Conservation (phyloP, 768 basidiomycete genomes). For the Amanita exitialis region DNA sequence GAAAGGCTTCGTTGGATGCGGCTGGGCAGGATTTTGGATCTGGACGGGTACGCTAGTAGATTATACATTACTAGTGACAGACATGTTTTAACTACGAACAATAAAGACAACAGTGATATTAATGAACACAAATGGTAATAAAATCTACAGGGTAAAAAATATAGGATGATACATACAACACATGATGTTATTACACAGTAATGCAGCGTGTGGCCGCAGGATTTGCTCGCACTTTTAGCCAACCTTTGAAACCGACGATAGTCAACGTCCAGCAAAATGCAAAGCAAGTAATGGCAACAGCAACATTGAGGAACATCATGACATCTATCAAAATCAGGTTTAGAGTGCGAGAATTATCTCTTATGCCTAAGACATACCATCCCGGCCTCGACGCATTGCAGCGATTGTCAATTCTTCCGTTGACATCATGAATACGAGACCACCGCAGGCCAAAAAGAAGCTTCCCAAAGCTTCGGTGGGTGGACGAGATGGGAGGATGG, state of each 20-base stretch:
- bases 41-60: conserved; percentile 76
- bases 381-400: conserved; percentile 84
- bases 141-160: neutral
- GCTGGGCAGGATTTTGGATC: conserved; percentile 81
- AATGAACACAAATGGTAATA: neutral
- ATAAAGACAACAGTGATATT: neutral
- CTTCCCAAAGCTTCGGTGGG: conserved; percentile 88
- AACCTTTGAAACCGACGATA: conserved; percentile 76
- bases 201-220: conserved; percentile 11
- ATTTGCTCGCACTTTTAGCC: conserved; percentile 41
- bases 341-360: neutral
- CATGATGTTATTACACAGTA: conserved; percentile 4
- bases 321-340: conserved; percentile 39
- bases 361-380: conserved; percentile 41
- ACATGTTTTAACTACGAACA: neutral
- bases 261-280: conserved; percentile 78
- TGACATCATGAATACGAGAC: conserved; percentile 82
- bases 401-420: conserved; percentile 85
- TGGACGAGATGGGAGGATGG: conserved; percentile 82
- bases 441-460: conserved; percentile 83
- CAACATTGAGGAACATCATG: conserved; percentile 84
- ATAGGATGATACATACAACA: neutral
- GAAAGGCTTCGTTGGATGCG: conserved; percentile 82
- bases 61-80: conserved; percentile 29
- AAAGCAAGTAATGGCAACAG: conserved; percentile 79